Evolutionary conservation across 2,329 filamentous ascomycete species (phyloP).

Genomic region (Apiospora kogelbergensis): DNA sequence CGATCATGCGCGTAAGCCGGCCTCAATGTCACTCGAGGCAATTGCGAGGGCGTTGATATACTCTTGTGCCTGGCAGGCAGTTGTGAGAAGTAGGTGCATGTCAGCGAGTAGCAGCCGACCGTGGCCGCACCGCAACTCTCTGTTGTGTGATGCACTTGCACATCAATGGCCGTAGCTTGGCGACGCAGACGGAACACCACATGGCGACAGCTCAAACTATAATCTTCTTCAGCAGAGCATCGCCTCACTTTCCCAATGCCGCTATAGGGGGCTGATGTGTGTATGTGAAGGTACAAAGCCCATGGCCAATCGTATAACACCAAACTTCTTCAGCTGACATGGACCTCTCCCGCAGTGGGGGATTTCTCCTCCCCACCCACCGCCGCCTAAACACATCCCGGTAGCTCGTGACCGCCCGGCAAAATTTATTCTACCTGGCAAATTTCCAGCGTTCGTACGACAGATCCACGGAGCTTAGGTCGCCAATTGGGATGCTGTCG

Average conservation of each 20-base stretch:
- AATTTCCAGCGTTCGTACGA: not conserved
- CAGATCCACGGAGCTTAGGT: not conserved
- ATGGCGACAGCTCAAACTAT: not conserved
- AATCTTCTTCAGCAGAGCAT: not conserved
- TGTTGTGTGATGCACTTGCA: not conserved
- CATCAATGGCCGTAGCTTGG: not conserved
- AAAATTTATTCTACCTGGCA: not conserved
- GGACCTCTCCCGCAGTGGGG: not conserved
- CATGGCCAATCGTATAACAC: not conserved
- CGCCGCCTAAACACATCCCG: not conserved
- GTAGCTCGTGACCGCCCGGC: constrained; percentile 1
- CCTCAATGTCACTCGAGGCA: not conserved
- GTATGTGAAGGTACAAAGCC: too few species aligned
- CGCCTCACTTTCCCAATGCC: not conserved
- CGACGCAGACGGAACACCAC: not conserved
- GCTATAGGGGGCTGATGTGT: not conserved
- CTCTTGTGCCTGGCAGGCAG: not conserved
- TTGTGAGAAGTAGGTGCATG: not conserved
- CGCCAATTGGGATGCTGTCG: constrained; percentile 9
- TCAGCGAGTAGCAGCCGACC: not conserved
- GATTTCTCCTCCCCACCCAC: too few species aligned
- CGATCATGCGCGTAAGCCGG: not conserved
- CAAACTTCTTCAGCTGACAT: not conserved
- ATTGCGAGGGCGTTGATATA: not conserved
- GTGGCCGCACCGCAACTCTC: not conserved